Base-by-base conservation (phyloP, 2,329 filamentous ascomycete genomes). In the Pezicula radicicola region DNA sequence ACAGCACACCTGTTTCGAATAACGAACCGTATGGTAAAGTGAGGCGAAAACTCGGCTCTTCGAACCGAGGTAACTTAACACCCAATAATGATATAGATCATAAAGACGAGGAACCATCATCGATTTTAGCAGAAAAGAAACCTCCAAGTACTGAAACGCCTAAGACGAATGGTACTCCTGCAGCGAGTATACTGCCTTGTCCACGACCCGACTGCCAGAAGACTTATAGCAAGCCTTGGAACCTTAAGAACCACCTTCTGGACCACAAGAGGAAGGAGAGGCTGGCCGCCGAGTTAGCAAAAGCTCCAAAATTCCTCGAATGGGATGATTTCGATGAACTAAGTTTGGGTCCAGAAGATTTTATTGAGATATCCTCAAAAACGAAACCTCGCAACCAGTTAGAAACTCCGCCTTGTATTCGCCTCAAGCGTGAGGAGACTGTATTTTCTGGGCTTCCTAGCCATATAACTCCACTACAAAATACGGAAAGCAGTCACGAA, bases 301-400 rank as follows among this genome's bases (percentile, higher is more conserved):
- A 28, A 43, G 16, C 53, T 45, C 36, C 43, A 12, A 7, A 25
- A 42, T n/a, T 45, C 3, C 25, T 52, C 4, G 46, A 49, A 21
- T 49, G 48, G 7, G 59, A 62, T 18, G 63, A 62, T 15, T 28
- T 60, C n/a, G 63, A 66, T 39, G 64, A 65, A 46, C 53, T 66
- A 9, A 64, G 61, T 48, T 49, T 64, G 18, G 53, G 39, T 3
- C 45, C 50, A 12, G 57, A 62, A n/a, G 62, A 60, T 6, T 55
- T 61, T 48, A 35, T 61, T 13, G 41, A 61, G 6, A 39, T 62
- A 5, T 58, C 55, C 12, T 59, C 64, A 3, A 46, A 42, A 15
- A 51, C 55, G 25, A 57, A 52, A 36, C 43, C 47, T 19, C 36
- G 42, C 6, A 52, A 51, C 10, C 50, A 50, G 10, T 30, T 54